These are phyloP conservation scores for Leishmania braziliensis DNA, from an alignment of 208 protist genomes.

Conservation along the genomic window DNA sequence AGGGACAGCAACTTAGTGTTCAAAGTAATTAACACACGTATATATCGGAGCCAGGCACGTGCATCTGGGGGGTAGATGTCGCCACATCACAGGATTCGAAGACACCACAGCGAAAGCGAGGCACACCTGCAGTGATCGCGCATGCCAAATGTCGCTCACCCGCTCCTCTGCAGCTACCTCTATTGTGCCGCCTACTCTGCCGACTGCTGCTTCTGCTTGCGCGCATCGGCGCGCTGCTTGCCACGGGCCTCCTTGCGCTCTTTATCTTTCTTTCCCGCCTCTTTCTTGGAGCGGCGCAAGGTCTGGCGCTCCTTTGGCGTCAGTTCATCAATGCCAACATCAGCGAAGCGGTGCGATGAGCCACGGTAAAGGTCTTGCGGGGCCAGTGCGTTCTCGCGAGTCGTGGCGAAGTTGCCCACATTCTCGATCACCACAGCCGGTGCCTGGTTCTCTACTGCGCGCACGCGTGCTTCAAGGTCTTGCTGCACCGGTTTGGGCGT, in stretches of 20 bases:
- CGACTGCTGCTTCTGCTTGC: constrained; percentile 24
- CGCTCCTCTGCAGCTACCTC: constrained; percentile 8
- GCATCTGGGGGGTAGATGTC: not conserved
- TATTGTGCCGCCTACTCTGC: not conserved
- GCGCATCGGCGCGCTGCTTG: constrained; percentile 38
- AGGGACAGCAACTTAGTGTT: not conserved
- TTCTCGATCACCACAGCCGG: constrained; percentile 84
- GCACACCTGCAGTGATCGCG: not conserved
- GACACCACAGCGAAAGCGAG: not conserved
- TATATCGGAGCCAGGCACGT: not conserved
- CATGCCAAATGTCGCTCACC: not conserved
- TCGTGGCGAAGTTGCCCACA: constrained; percentile 84
- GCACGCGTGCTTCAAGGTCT: constrained; percentile 86
- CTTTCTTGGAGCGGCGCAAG: constrained; percentile 82
- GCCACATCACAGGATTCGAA: not conserved
- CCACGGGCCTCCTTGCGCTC: constrained; percentile 38
- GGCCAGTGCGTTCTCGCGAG: constrained; percentile 75
- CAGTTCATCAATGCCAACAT: constrained; percentile 78
- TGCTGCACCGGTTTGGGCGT: constrained; percentile 88
- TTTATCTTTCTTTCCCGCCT: constrained; percentile 39
- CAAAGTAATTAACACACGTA: not conserved
- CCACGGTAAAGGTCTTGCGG: constrained; percentile 89
- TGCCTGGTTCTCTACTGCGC: constrained; percentile 81
- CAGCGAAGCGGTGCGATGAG: constrained; percentile 57
- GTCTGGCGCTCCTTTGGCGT: constrained; percentile 71